Percentiles rank a stretch among this genome's conserved stretches.
Evolutionary conservation across 306 rosid species (phyloP).

Genomic region (Cucurbita pepo): DNA sequence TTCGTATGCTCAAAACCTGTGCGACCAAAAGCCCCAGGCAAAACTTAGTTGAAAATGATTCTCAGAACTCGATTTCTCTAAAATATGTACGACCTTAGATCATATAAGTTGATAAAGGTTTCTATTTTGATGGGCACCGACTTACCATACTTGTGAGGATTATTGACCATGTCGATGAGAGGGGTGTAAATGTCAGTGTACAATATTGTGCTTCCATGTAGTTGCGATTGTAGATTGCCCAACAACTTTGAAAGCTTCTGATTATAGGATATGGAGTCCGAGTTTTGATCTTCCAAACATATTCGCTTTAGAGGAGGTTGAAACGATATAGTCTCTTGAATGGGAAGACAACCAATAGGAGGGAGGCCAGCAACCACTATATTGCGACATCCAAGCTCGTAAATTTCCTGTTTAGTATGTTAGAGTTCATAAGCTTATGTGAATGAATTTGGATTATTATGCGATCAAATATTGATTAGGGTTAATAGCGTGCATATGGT

Average conservation of each 20-base stretch:
- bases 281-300: slow-evolving; percentile 39
- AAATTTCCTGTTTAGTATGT: neutral
- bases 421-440: neutral
- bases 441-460: neutral
- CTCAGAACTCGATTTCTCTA: neutral
- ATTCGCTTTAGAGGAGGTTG: neutral
- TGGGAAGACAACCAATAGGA: slow-evolving; percentile 28
- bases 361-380: neutral
- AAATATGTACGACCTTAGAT: neutral
- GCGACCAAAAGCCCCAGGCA: neutral
- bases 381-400: slow-evolving; percentile 1
- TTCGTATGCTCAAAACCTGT: neutral
- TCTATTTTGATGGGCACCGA: neutral
- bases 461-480: neutral
- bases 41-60: neutral
- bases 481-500: neutral
- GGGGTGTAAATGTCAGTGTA: slow-evolving; percentile 23
- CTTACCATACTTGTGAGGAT: slow-evolving; percentile 40
- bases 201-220: slow-evolving; percentile 31
- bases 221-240: slow-evolving; percentile 12
- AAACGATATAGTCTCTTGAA: slow-evolving; percentile 33
- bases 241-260: slow-evolving; percentile 18
- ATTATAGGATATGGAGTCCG: slow-evolving; percentile 32
- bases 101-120: neutral
- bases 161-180: slow-evolving; percentile 24